phyloP scores from a whole-genome alignment of 495 filamentous ascomycete species.

The Stereocaulon alpinum region DNA sequence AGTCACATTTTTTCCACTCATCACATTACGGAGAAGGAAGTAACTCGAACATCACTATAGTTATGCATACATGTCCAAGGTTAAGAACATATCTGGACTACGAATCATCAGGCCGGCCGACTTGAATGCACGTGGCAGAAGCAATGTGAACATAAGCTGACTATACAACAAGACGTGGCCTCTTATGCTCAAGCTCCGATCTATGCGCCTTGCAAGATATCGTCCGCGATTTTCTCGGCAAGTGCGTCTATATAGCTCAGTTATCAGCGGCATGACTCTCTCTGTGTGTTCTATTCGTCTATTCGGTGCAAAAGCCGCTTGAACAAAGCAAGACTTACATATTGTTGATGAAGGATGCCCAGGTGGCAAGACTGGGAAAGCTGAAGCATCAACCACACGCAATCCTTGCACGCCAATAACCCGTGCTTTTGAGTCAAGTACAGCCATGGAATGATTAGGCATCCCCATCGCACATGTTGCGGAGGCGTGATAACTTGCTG shows the following conservation, averaged over 20 bases:
- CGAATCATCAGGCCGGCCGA: too few relatives aligned
- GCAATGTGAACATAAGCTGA: too few relatives aligned
- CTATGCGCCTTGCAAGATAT: constrained; percentile 1
- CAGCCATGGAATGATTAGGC: constrained; percentile 28
- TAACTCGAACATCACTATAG: too few relatives aligned
- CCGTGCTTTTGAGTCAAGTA: constrained; percentile 33
- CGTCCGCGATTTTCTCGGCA: constrained; percentile 32
- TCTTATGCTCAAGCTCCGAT: too few relatives aligned
- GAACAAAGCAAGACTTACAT: too few relatives aligned
- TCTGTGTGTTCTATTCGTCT: not conserved
- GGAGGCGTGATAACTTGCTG: constrained; percentile 38
- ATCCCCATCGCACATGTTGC: constrained; percentile 37
- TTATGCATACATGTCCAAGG: too few relatives aligned
- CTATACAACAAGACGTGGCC: too few relatives aligned
- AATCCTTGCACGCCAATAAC: constrained; percentile 31
- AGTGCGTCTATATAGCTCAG: constrained; percentile 20
- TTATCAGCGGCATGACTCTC: not conserved
- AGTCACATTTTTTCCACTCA: too few relatives aligned
- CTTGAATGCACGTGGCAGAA: too few relatives aligned
- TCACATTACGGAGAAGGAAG: too few relatives aligned
- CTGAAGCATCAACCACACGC: constrained; percentile 42
- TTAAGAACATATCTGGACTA: too few relatives aligned
- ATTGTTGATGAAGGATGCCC: constrained; percentile 34
- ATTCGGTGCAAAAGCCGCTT: too few relatives aligned
- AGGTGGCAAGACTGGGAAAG: constrained; percentile 38